Evolutionary conservation across 1,284 basidiomycete genomes (phyloP).

Genomic region (Vanrija sp.): DNA sequence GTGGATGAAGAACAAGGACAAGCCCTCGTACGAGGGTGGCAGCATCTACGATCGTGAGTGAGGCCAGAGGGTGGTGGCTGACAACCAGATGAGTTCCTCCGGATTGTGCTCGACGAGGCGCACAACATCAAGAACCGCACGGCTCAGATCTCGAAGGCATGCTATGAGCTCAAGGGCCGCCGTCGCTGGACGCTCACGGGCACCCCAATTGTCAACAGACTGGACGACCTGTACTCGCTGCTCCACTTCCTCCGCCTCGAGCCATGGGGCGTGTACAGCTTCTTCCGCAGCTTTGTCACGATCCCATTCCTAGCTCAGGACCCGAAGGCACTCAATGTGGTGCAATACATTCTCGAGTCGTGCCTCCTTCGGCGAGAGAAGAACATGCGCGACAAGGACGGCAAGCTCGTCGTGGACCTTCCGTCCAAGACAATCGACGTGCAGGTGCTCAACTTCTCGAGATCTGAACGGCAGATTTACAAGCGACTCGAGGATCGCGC

Average conservation of each 20-base stretch:
- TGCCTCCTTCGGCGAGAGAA: constrained; percentile 90
- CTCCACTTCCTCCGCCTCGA: constrained; percentile 83
- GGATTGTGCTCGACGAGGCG: constrained; percentile 66
- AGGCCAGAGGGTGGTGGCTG: not conserved
- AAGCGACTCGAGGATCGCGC: constrained; percentile 50
- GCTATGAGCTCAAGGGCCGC: constrained; percentile 73
- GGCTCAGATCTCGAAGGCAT: constrained; percentile 86
- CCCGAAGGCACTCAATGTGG: constrained; percentile 84
- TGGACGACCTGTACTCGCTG: constrained; percentile 88
- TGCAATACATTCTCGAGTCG: constrained; percentile 86
- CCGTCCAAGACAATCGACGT: constrained; percentile 75
- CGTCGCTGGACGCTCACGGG: constrained; percentile 90
- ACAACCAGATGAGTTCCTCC: constrained; percentile 39
- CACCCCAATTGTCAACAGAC: constrained; percentile 91
- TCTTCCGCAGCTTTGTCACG: constrained; percentile 84
- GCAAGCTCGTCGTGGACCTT: constrained; percentile 81
- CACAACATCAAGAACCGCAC: constrained; percentile 90
- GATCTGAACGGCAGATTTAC: constrained; percentile 73
- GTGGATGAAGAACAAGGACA: constrained; percentile 51
- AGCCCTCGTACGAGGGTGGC: constrained; percentile 53
- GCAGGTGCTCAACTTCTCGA: constrained; percentile 70
- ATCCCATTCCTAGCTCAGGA: constrained; percentile 81
- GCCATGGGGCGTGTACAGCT: constrained; percentile 86
- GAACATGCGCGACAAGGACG: constrained; percentile 82
- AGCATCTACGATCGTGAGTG: constrained; percentile 66